Evolutionary conservation across 495 filamentous ascomycete genomes (phyloP).

Genomic region (Aspergillus sclerotioniger): DNA sequence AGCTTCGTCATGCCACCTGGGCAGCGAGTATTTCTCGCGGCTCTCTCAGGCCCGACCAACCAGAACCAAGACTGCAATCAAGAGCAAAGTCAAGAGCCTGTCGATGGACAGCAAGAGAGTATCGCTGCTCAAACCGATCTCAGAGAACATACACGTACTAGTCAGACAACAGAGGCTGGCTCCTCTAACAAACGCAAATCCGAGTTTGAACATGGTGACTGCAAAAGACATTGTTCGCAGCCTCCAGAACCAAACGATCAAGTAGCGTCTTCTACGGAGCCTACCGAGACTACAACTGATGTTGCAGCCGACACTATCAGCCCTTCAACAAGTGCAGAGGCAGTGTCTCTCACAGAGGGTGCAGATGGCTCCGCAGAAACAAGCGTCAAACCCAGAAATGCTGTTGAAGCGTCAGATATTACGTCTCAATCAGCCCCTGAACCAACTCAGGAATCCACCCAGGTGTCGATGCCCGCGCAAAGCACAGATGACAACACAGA

Average conservation of each 20-base stretch:
- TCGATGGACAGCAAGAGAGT: background rate
- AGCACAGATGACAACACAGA: constrained; percentile 3
- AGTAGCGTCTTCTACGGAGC: constrained; percentile 6
- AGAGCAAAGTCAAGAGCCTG: background rate
- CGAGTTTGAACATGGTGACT: constrained; percentile 7
- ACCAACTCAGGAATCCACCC: background rate
- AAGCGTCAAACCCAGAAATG: background rate
- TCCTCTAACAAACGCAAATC: constrained; percentile 17
- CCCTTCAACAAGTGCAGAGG: background rate
- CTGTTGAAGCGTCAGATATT: background rate
- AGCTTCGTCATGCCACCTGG: constrained; percentile 47
- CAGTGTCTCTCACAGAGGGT: background rate
- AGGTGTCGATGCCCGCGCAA: background rate
- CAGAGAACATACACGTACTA: background rate
- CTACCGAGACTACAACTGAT: background rate
- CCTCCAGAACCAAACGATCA: constrained; percentile 4
- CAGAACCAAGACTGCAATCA: background rate
- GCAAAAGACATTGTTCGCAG: background rate
- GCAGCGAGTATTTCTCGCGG: constrained; percentile 38
- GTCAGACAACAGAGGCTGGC: background rate
- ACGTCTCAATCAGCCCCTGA: background rate
- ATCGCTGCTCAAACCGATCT: background rate
- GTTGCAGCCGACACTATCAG: constrained; percentile 2
- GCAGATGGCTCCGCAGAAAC: background rate
- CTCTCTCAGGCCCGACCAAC: background rate